Evolutionary conservation across 2,329 filamentous ascomycete species (phyloP).

Genomic region (Phialocephala sp.): DNA sequence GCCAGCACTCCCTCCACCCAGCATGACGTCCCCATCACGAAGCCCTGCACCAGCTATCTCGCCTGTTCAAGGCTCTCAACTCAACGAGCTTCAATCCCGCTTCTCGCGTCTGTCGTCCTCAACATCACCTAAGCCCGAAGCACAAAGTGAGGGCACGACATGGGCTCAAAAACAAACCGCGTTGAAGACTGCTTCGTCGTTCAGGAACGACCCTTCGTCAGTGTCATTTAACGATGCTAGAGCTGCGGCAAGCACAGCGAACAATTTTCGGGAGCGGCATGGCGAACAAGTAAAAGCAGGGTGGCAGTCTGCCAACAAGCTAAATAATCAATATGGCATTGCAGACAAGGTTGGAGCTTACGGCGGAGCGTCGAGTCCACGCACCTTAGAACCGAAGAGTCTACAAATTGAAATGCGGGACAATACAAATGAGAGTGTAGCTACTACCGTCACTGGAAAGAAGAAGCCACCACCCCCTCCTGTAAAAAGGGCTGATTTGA

Average conservation of each 20-base stretch:
- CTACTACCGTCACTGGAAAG: constrained; percentile 29
- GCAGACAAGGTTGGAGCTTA: constrained; percentile 39
- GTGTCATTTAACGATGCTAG: constrained; percentile 57
- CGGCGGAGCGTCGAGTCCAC: constrained; percentile 21
- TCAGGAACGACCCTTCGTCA: constrained; percentile 57
- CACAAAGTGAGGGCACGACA: constrained; percentile 51
- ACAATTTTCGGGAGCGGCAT: constrained; percentile 64
- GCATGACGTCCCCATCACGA: constrained; percentile 35
- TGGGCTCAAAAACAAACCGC: constrained; percentile 62
- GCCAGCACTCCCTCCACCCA: constrained; percentile 38
- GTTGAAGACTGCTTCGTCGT: constrained; percentile 54
- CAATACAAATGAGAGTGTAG: constrained; percentile 20
- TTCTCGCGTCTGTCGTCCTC: constrained; percentile 41
- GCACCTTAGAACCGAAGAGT: constrained; percentile 22
- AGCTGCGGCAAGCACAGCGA: constrained; percentile 57
- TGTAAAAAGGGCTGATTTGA: constrained; percentile 37
- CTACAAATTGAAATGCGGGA: constrained; percentile 27
- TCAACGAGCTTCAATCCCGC: constrained; percentile 45
- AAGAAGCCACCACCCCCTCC: constrained; percentile 46
- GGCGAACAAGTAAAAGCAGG: constrained; percentile 62
- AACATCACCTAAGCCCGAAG: constrained; percentile 40
- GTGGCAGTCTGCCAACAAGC: constrained; percentile 48
- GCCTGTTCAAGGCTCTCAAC: constrained; percentile 30
- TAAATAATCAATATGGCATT: constrained; percentile 43
- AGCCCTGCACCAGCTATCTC: constrained; percentile 27